phyloP scores from a whole-genome alignment of 352 stramenopile species.

The Aphanomyces cochlioides region DNA sequence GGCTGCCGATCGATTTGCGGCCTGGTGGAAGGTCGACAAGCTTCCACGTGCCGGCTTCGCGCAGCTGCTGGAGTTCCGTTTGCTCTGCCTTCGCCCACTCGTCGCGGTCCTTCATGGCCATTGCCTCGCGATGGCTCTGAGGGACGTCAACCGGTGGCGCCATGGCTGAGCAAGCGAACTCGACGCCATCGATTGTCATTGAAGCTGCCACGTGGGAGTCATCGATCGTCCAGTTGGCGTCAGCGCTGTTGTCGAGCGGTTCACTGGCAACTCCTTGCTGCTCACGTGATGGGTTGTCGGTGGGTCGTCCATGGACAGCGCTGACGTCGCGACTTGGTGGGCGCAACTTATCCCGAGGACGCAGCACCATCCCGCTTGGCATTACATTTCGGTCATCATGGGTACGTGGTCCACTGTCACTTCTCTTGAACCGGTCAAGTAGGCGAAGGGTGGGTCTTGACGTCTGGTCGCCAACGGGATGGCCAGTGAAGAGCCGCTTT shows the following conservation, averaged over 20 bases:
- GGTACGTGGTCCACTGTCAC: too few species aligned
- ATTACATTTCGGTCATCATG: too few species aligned
- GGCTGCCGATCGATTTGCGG: slow-evolving; percentile 33
- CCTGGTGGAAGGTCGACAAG: slow-evolving; percentile 11
- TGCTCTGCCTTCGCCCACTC: slow-evolving; percentile 12
- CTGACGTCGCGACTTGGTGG: too few species aligned
- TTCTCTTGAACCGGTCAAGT: too few species aligned
- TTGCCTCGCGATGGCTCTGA: slow-evolving; percentile 11
- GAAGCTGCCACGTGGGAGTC: neutral
- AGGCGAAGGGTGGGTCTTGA: too few species aligned
- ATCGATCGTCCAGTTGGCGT: neutral
- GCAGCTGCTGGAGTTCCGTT: slow-evolving; percentile 11
- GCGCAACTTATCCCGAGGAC: too few species aligned
- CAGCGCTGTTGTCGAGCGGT: neutral
- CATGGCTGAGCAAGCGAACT: slow-evolving; percentile 12
- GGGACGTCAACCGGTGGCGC: neutral
- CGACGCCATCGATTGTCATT: slow-evolving; percentile 1
- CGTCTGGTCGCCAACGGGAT: too few species aligned
- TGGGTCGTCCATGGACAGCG: too few species aligned
- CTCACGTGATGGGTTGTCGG: neutral
- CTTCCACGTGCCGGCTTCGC: neutral
- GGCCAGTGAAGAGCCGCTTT: too few species aligned
- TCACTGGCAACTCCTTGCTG: neutral
- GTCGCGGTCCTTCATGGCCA: neutral
- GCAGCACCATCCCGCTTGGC: too few species aligned